Base-by-base conservation (phyloP, 495 filamentous ascomycete genomes). In the Daldinia loculata region DNA sequence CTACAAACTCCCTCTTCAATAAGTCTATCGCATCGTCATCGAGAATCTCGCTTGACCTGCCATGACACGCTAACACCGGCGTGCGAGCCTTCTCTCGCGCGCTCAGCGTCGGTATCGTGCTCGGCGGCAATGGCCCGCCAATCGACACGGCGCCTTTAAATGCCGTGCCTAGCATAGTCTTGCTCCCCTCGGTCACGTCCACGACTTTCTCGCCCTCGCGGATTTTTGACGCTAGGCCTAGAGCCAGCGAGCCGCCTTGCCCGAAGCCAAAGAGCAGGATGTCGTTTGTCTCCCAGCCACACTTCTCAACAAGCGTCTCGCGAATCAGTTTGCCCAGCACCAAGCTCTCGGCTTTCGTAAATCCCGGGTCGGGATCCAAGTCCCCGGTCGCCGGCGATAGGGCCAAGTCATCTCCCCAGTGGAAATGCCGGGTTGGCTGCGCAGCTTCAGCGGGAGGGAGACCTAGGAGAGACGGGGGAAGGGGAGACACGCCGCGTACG, bases 391-490 rank as follows among this genome's bases (percentile, higher is more conserved):
- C 70, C 5, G 80, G 69, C 57, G 91, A 88, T 55, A 97, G 88
- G 2, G 84, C 74, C 34, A 99, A 79, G 75, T 99, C 95, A 77
- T 98, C 92, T 56, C 94, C 94, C 95, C 94, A 98, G 80, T 98
- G 93, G 76, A 89, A 98, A 24, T 82, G 70, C 0, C 53, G 58
- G 14, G 66, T 61, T 26, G 65, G 67, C 0, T 56, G 58, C 4
- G 61, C 22, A 29, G 48, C 17, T 36, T 63, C 75, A 0, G 63
- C 39, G 6, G 53, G 69, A 5, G 70, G 29, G 3, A 77, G 39
- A 5, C 92, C 93, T 12, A 87, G 84, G 0, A 94, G 80, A 29
- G 90, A 84, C 56, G 93, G 87, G 6, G 94, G 93, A 3, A 98
- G 80, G 0, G 88, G 87, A n/a, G 80, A 83, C 0, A 90, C 89